A percentile compares a stretch with the other conserved stretches of the same genome.
phyloP scores from a whole-genome alignment of 2,329 filamentous ascomycete species.

The Nigrograna mackinnonii region DNA sequence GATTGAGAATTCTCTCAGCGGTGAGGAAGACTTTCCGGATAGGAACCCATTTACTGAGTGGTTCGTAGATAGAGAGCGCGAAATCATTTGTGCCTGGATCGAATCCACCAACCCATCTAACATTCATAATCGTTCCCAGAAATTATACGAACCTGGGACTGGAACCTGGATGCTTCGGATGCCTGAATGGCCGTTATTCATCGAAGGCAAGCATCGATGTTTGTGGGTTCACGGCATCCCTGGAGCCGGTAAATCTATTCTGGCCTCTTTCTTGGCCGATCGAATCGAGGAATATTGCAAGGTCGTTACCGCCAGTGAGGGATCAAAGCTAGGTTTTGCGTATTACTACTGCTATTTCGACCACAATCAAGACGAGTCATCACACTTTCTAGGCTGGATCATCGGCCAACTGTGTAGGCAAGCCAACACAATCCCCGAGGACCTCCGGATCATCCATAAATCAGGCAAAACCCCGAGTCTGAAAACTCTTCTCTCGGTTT shows the following conservation, averaged over 20 bases:
- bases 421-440: not conserved
- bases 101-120: slow-evolving; percentile 6
- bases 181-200: slow-evolving; percentile 4
- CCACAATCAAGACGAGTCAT: slow-evolving; percentile 10
- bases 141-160: slow-evolving; percentile 3
- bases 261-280: slow-evolving; percentile 5
- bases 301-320: not conserved
- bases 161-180: slow-evolving; percentile 7
- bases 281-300: not conserved
- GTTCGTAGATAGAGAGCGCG: slow-evolving; percentile 1
- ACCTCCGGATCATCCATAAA: slow-evolving; percentile 1
- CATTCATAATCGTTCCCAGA: slow-evolving; percentile 3
- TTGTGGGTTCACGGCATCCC: slow-evolving; percentile 11
- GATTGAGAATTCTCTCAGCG: slow-evolving; percentile 1
- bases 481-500: not conserved
- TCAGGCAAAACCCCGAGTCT: slow-evolving; percentile 1
- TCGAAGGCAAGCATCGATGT: slow-evolving; percentile 2
- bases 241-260: slow-evolving; percentile 10
- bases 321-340: slow-evolving; percentile 1
- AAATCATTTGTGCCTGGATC: slow-evolving; percentile 7
- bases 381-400: slow-evolving; percentile 5
- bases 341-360: slow-evolving; percentile 12
- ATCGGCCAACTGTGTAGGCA: slow-evolving; percentile 7
- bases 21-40: not conserved
- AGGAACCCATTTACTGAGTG: not conserved